Base-by-base conservation (phyloP, 2,329 filamentous ascomycete species). In the Claviceps paspali region DNA sequence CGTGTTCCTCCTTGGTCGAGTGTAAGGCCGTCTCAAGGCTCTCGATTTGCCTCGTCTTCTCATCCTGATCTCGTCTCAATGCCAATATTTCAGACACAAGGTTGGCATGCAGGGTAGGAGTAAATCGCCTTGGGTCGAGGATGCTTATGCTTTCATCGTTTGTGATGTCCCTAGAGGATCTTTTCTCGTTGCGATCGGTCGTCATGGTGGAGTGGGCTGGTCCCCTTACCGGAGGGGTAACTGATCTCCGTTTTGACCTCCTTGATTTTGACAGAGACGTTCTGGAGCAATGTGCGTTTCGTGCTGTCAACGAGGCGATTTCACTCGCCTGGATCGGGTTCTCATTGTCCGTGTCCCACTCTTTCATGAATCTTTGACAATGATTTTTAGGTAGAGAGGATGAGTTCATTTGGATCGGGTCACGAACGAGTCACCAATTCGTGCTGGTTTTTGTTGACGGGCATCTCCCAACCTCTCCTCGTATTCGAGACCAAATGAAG, bases 1-100 rank as follows among this genome's bases (percentile, higher is more conserved):
- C 86, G 45, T 82, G 79, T 44, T 96, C 86, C 40, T 73, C 70
- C 38, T 76, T 77, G 1, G 76, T 68, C 1, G 71, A 62, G 43
- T 92, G 77, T 24, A 98, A 62, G 19, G 70, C 76, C 1, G 69
- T 64, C 59, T 98, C 91, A 12, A 98, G 66, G 37, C 73, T 76
- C 53, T 95, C 87, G 38, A 98, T 94, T 37, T 85, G 71, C 49
- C 76, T 83, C 31, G 79, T 73, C 59, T 94, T 95, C 29, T 82
- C 84, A 52, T 98, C 91, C 43, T 96, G 75, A 45, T 98, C 91
- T 40, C 91, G 72, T 17, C 87, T 76, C 35, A 98, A 62, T 2
- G 78, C 76, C 28, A 98, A 65, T 44, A 98, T 98, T 56, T 98
- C 91, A 0, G 88, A 88, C 1, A 98, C 88, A 6, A 98, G 65